Evolutionary conservation across 2,329 filamentous ascomycete species (phyloP).

Genomic region (Daldinia eschscholtzii): DNA sequence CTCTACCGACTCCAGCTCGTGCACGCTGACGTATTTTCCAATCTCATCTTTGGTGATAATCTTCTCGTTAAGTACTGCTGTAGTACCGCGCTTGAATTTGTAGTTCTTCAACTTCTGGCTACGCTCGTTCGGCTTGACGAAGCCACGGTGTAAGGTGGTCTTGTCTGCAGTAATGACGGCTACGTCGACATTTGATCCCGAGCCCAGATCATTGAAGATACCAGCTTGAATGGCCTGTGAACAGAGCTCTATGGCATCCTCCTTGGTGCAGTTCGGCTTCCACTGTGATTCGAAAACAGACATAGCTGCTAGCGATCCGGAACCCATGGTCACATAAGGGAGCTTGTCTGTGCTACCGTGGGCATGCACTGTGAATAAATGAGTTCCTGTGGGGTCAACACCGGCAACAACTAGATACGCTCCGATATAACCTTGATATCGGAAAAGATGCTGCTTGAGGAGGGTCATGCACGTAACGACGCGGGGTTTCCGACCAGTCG

Average conservation of each 20-base stretch:
- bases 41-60: conserved; percentile 94
- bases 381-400: conserved; percentile 93
- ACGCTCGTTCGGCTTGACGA: conserved; percentile 92
- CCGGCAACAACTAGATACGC: conserved; percentile 98
- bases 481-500: conserved; percentile 94
- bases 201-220: conserved; percentile 99
- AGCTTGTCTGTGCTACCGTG: conserved; percentile 99
- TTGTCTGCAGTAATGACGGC: conserved; percentile 96
- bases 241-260: conserved; percentile 77
- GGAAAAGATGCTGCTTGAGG: conserved; percentile 99
- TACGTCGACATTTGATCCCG: conserved; percentile 96
- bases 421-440: conserved; percentile 96
- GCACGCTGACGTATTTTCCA: conserved; percentile 91
- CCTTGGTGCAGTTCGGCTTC: conserved; percentile 80
- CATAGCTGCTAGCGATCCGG: conserved; percentile 96
- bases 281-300: conserved; percentile 97
- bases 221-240: conserved; percentile 87
- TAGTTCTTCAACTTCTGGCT: conserved; percentile 94
- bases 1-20: conserved; percentile 79
- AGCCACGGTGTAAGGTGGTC: conserved; percentile 93
- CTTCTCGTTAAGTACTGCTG: conserved; percentile 95
- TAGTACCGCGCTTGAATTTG: conserved; percentile 90
- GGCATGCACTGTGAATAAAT: conserved; percentile 98
- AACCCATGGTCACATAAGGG: conserved; percentile 99
- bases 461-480: conserved; percentile 99